These are phyloP conservation scores for Paulownia fortunei DNA, from an alignment of 257 asterid species.

Conservation along the genomic window DNA sequence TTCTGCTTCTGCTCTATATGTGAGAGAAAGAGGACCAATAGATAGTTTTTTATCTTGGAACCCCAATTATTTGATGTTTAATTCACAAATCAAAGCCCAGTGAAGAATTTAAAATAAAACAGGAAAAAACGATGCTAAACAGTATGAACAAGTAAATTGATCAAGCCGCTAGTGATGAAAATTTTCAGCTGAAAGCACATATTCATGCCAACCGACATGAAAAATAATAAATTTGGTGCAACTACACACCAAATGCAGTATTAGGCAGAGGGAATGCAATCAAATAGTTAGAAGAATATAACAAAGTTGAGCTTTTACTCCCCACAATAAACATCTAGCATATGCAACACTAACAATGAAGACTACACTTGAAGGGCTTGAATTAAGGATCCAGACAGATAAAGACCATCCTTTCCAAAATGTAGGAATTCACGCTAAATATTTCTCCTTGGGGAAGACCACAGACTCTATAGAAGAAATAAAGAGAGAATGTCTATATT, in stretches of 20 bases:
- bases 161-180: background rate
- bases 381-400: conserved; percentile 4
- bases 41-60: background rate
- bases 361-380: background rate
- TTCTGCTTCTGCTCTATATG: background rate
- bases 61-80: background rate
- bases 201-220: background rate
- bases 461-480: background rate
- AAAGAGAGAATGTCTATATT: conserved; percentile 9
- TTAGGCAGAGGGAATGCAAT: background rate
- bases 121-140: background rate
- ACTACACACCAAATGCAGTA: background rate
- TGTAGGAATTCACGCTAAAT: background rate
- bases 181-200: background rate
- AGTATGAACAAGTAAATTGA: conserved; percentile 1
- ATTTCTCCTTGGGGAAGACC: background rate
- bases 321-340: conserved; percentile 3
- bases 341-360: background rate
- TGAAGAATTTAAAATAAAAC: background rate
- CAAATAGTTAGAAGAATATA: background rate
- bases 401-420: conserved; percentile 4
- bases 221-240: background rate
- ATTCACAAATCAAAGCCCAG: background rate
- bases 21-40: background rate
- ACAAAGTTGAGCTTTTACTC: conserved; percentile 3